Percentiles rank a stretch among this genome's conserved stretches.
Conservation (phyloP, 305 asterid species). For the Solanum chacoense region DNA sequence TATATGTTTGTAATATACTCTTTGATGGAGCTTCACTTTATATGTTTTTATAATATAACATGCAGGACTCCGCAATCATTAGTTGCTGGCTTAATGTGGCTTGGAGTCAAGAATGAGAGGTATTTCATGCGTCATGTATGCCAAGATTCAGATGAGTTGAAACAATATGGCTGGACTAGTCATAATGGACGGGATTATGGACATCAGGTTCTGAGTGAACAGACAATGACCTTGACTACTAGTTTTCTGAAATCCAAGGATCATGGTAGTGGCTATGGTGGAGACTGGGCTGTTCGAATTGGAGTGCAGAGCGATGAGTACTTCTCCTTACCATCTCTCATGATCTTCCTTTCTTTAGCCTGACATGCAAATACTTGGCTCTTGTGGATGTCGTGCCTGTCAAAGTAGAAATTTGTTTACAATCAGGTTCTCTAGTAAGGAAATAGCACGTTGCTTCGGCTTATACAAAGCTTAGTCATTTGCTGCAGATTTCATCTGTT, state of each 20-base stretch:
- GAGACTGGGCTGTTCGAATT: slow-evolving; percentile 89
- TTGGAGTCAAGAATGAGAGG: slow-evolving; percentile 79
- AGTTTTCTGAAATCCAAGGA: slow-evolving; percentile 74
- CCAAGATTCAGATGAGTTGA: slow-evolving; percentile 81
- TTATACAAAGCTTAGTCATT: neutral
- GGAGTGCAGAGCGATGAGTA: slow-evolving; percentile 64
- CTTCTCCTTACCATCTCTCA: slow-evolving; percentile 20
- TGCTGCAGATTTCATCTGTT: neutral
- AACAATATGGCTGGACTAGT: slow-evolving; percentile 81
- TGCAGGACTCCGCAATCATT: slow-evolving; percentile 82
- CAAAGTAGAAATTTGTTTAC: neutral
- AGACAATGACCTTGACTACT: slow-evolving; percentile 58
- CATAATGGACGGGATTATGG: slow-evolving; percentile 96
- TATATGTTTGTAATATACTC: neutral
- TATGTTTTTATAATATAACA: slow-evolving; percentile 23
- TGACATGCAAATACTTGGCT: neutral
- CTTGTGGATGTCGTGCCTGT: neutral
- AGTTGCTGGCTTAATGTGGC: slow-evolving; percentile 96
- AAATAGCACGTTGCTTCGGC: neutral
- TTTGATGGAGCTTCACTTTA: neutral
- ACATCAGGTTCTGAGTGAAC: slow-evolving; percentile 70
- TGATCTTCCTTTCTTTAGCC: neutral
- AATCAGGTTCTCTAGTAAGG: neutral
- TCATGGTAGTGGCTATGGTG: slow-evolving; percentile 83
- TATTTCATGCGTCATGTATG: slow-evolving; percentile 85